phyloP scores from a whole-genome alignment of 768 basidiomycete genomes.

The Imleria badia region DNA sequence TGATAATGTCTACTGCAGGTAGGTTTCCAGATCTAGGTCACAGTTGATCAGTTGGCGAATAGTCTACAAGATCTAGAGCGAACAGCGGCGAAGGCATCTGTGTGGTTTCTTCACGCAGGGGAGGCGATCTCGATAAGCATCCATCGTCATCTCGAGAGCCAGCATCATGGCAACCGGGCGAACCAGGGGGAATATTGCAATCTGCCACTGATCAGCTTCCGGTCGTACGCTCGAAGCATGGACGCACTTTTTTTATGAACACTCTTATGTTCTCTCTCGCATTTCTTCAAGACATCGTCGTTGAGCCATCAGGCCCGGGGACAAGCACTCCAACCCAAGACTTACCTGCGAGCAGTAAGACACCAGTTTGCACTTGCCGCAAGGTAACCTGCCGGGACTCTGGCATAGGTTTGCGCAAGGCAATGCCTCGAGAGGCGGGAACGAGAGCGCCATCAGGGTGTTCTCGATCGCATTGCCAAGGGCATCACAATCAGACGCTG shows the following conservation, averaged over 20 bases:
- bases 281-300: conserved; percentile 29
- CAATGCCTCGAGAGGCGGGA: conserved; percentile 24
- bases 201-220: conserved; percentile 5
- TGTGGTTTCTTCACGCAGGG: not conserved
- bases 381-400: conserved; percentile 25
- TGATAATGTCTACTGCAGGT: conserved; percentile 31
- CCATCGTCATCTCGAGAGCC: conserved; percentile 2
- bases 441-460: conserved; percentile 13
- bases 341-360: conserved; percentile 43
- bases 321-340: not conserved
- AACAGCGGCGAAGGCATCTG: conserved; percentile 20
- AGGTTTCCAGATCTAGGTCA: conserved; percentile 20
- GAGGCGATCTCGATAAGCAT: not conserved
- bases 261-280: conserved; percentile 37
- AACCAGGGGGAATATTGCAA: conserved; percentile 11
- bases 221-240: not conserved
- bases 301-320: not conserved
- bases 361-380: conserved; percentile 36
- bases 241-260: conserved; percentile 36
- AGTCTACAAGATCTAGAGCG: conserved; percentile 15
- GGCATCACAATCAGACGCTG: conserved; percentile 18
- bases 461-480: conserved; percentile 16
- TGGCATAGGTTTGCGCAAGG: conserved; percentile 37
- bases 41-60: not conserved
- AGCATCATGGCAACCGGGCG: not conserved